A percentile compares a stretch with the other conserved stretches of the same genome.
These are phyloP conservation scores for Ceriops decandra DNA, from an alignment of 345 rosid genomes.

Conservation along the genomic window DNA sequence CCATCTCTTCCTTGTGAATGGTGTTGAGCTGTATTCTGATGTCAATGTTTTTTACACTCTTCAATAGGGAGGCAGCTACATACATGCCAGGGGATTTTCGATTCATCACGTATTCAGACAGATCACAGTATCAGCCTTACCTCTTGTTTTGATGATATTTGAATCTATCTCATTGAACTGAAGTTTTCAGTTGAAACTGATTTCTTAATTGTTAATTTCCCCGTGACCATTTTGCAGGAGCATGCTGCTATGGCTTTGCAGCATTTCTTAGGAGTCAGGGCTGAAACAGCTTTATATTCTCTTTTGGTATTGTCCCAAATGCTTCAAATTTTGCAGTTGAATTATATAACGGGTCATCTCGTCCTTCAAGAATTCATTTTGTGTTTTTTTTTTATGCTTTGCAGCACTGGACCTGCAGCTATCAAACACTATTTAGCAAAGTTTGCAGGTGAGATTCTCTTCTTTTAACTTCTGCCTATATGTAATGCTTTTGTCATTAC, in stretches of 20 bases:
- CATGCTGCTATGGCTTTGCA: constrained; percentile 75
- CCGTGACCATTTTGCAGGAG: constrained; percentile 42
- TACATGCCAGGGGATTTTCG: constrained; percentile 76
- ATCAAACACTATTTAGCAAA: constrained; percentile 64
- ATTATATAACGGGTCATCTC: neutral
- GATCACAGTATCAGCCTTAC: constrained; percentile 50
- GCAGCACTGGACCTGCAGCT: constrained; percentile 83
- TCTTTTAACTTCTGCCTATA: constrained; percentile 8
- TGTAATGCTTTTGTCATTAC: neutral
- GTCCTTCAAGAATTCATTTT: too few species aligned
- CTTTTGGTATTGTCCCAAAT: constrained; percentile 55
- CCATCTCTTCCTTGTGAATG: neutral
- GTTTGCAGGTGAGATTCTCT: constrained; percentile 53
- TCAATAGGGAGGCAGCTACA: constrained; percentile 77
- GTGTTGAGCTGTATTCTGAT: neutral
- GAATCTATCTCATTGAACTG: neutral
- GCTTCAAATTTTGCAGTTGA: constrained; percentile 3
- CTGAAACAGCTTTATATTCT: constrained; percentile 54
- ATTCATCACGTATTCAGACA: constrained; percentile 62
- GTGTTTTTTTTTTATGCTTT: neutral
- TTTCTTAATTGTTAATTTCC: neutral
- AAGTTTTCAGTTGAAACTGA: constrained; percentile 12
- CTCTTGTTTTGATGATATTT: neutral
- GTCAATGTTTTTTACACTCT: constrained; percentile 11
- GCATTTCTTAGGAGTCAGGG: constrained; percentile 57